These are phyloP conservation scores for Alternaria postmessia DNA, from an alignment of 2,329 filamentous ascomycete genomes.

Conservation along the genomic window DNA sequence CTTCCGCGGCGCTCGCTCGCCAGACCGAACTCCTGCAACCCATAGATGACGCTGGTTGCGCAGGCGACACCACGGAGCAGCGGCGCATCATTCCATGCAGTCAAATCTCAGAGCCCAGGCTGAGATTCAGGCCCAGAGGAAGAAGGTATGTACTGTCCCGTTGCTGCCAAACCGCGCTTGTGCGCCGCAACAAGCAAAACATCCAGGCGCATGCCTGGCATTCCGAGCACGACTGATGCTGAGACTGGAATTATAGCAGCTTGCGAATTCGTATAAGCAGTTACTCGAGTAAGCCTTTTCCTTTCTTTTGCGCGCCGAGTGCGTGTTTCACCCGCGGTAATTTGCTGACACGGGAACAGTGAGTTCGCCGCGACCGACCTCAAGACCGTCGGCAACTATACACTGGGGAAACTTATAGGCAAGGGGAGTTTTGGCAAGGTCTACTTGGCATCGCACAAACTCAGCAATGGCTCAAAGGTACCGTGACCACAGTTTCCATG, in stretches of 20 bases:
- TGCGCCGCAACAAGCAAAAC: constrained; percentile 15
- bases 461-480: constrained; percentile 98
- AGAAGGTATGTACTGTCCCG: constrained; percentile 58
- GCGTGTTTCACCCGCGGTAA: constrained; percentile 6
- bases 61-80: constrained; percentile 38
- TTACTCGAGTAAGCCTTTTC: constrained; percentile 78
- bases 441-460: constrained; percentile 93
- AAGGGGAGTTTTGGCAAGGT: constrained; percentile 99
- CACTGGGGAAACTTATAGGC: constrained; percentile 87
- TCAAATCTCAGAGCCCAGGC: constrained; percentile 60
- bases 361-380: constrained; percentile 94
- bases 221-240: constrained; percentile 6
- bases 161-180: constrained; percentile 2
- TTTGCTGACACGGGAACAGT: constrained; percentile 59
- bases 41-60: constrained; percentile 49
- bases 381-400: constrained; percentile 93
- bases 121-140: constrained; percentile 66
- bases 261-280: constrained; percentile 96
- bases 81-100: constrained; percentile 53
- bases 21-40: constrained; percentile 19
- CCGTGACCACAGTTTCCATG: constrained; percentile 22
- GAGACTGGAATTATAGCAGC: constrained; percentile 61
- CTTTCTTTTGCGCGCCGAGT: constrained; percentile 10
- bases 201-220: constrained; percentile 4
- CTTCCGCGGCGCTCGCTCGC: constrained; percentile 36